These are phyloP conservation scores for Jaltomata sinuosa DNA, from an alignment of 257 asterid genomes.

Conservation along the genomic window DNA sequence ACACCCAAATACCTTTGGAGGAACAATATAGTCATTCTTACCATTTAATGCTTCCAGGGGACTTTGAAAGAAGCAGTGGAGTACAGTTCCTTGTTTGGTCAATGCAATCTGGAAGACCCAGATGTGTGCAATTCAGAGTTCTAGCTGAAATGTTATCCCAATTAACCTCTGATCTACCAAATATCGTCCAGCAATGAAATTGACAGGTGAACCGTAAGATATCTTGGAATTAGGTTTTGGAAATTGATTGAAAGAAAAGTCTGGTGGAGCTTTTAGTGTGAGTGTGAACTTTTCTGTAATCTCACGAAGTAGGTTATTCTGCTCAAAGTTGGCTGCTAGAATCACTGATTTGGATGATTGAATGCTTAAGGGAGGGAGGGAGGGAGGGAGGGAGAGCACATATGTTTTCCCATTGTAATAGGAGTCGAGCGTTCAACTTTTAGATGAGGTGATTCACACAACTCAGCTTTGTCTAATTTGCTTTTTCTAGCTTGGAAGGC, in stretches of 20 bases:
- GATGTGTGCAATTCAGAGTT: neutral
- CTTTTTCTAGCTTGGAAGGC: constrained; percentile 52
- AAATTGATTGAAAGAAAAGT: neutral
- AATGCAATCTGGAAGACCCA: neutral
- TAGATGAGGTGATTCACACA: neutral
- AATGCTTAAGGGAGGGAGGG: neutral
- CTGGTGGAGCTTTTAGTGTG: neutral
- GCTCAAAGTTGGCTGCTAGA: neutral
- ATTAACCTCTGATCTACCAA: neutral
- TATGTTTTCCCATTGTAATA: neutral
- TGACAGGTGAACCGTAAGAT: neutral
- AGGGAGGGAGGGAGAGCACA: neutral
- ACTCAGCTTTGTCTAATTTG: neutral
- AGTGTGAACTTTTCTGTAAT: neutral
- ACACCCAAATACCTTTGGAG: too few species aligned
- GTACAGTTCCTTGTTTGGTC: neutral
- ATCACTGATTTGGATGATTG: neutral
- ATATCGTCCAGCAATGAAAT: neutral
- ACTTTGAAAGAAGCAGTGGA: neutral
- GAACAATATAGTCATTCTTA: too few species aligned
- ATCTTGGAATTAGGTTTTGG: neutral
- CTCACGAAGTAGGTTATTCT: neutral
- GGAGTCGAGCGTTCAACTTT: neutral
- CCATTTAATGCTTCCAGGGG: too few species aligned
- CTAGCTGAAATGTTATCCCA: neutral